These are phyloP conservation scores for Suhomyces chickasaworum DNA, from an alignment of 1,139 yeast genomes.

Conservation along the genomic window DNA sequence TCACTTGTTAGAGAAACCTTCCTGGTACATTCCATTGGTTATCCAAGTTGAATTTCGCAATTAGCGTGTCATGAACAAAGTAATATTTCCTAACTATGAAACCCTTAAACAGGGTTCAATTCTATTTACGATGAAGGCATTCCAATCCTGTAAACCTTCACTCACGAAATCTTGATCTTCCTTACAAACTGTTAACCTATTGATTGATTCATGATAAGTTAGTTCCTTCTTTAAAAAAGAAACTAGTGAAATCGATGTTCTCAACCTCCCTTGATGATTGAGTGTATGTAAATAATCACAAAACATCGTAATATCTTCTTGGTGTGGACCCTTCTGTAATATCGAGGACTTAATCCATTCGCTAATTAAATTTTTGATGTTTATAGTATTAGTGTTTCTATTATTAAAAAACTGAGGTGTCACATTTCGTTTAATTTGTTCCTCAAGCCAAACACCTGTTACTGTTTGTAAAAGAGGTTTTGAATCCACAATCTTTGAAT, in stretches of 20 bases:
- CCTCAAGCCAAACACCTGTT: slow-evolving; percentile 29
- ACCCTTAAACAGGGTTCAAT: slow-evolving; percentile 1
- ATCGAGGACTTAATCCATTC: slow-evolving; percentile 54
- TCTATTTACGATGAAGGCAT: slow-evolving; percentile 14
- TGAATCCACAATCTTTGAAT: slow-evolving; percentile 21
- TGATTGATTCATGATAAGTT: slow-evolving; percentile 19
- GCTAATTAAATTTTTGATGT: slow-evolving; percentile 38
- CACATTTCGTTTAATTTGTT: slow-evolving; percentile 24
- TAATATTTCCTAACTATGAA: not conserved
- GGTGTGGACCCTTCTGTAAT: slow-evolving; percentile 57
- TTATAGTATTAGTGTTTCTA: slow-evolving; percentile 26
- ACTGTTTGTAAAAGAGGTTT: slow-evolving; percentile 23
- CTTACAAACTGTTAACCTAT: not conserved
- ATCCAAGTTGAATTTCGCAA: not conserved
- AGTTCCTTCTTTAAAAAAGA: slow-evolving; percentile 21
- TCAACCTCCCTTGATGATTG: slow-evolving; percentile 21
- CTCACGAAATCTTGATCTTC: not conserved
- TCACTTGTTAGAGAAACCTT: slow-evolving; percentile 27
- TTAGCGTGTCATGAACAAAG: not conserved
- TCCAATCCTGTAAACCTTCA: slow-evolving; percentile 31
- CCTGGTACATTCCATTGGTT: slow-evolving; percentile 11
- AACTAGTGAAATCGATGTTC: slow-evolving; percentile 28
- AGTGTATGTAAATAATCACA: slow-evolving; percentile 27
- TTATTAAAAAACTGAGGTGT: slow-evolving; percentile 42
- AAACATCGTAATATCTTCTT: slow-evolving; percentile 53